Percentiles rank a stretch among this genome's conserved stretches.
Conservation (phyloP, 225 moss, liverwort and hornwort species). For the Neckera pumila region DNA sequence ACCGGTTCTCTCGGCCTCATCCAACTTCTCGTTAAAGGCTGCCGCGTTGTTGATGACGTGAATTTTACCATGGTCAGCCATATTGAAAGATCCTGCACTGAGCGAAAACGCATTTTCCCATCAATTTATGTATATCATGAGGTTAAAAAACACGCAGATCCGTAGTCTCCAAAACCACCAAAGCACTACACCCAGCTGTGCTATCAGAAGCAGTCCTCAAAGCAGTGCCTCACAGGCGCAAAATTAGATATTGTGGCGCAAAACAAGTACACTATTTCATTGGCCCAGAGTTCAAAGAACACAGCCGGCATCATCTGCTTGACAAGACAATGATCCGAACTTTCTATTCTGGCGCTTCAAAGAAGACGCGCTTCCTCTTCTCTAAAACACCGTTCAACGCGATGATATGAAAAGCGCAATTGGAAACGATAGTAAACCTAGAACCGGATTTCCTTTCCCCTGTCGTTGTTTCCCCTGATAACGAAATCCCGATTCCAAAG, state of each 20-base stretch:
- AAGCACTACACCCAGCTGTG: neutral
- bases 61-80: constrained; percentile 45
- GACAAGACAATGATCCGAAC: neutral
- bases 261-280: neutral
- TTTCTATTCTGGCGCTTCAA: neutral
- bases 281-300: neutral
- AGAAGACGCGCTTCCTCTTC: neutral
- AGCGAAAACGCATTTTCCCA: neutral
- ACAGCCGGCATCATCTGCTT: neutral
- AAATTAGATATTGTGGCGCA: neutral
- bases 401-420: neutral
- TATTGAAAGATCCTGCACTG: constrained; percentile 5
- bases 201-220: neutral
- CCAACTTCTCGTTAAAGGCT: constrained; percentile 58
- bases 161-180: neutral
- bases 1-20: constrained; percentile 8
- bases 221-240: neutral
- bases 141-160: neutral
- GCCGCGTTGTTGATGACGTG: neutral
- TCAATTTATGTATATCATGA: neutral
- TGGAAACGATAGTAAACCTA: neutral
- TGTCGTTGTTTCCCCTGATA: neutral
- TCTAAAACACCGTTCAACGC: neutral
- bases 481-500: neutral
- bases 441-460: neutral